These are phyloP conservation scores for Paraphoma chrysanthemicola DNA, from an alignment of 2,329 filamentous ascomycete genomes.

Conservation along the genomic window DNA sequence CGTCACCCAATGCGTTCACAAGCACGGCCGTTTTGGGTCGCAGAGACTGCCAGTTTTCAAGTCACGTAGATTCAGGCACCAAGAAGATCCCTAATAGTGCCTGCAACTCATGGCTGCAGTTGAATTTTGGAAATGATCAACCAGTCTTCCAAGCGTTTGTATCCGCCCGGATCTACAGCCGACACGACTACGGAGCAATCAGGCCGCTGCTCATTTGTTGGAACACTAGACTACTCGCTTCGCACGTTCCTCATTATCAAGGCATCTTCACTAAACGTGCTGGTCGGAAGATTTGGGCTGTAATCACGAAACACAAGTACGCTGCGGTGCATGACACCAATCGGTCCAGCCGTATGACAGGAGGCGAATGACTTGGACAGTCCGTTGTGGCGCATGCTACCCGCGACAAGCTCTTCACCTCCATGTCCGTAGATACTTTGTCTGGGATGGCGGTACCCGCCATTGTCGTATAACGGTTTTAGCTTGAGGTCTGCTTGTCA, in stretches of 20 bases:
- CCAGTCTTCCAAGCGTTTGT: slow-evolving; percentile 12
- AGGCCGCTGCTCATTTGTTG: slow-evolving; percentile 19
- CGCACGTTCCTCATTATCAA: slow-evolving; percentile 17
- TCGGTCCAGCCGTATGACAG: slow-evolving; percentile 27
- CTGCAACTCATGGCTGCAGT: slow-evolving; percentile 11
- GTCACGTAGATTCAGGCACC: slow-evolving; percentile 12
- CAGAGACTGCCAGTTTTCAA: neutral
- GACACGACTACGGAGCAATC: slow-evolving; percentile 28
- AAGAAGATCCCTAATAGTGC: slow-evolving; percentile 25
- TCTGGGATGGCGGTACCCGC: neutral
- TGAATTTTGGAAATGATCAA: slow-evolving; percentile 19
- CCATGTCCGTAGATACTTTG: slow-evolving; percentile 6
- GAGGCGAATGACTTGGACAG: slow-evolving; percentile 19
- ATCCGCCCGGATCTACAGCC: slow-evolving; percentile 39
- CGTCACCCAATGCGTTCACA: slow-evolving; percentile 24
- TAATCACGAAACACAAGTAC: slow-evolving; percentile 24
- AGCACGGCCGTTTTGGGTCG: slow-evolving; percentile 20
- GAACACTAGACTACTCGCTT: slow-evolving; percentile 24
- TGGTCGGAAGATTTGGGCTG: slow-evolving; percentile 24
- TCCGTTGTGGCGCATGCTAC: slow-evolving; percentile 29
- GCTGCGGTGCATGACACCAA: slow-evolving; percentile 21
- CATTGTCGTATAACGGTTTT: neutral
- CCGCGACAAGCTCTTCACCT: slow-evolving; percentile 26
- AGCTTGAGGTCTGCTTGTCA: neutral
- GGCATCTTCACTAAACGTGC: slow-evolving; percentile 13